These are phyloP conservation scores for Ochromonas danica DNA, from an alignment of 108 stramenopile genomes.

Conservation along the genomic window DNA sequence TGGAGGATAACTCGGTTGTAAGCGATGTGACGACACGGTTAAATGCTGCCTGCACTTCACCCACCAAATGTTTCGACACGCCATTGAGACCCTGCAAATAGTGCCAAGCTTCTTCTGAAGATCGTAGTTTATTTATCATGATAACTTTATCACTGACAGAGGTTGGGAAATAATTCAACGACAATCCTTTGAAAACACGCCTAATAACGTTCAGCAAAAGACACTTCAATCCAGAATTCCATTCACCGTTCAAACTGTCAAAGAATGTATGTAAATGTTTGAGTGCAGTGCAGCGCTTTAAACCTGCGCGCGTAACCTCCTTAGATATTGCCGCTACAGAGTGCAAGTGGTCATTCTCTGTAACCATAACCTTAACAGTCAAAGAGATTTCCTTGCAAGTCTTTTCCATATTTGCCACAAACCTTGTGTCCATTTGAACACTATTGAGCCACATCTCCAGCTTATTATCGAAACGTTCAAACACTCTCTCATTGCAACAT, in stretches of 20 bases:
- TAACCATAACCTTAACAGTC: neutral
- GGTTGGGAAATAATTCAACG: too few species aligned
- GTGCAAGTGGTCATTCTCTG: neutral
- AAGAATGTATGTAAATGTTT: neutral
- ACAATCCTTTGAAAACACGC: too few species aligned
- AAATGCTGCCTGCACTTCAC: neutral
- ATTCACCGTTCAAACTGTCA: neutral
- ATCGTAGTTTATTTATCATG: neutral
- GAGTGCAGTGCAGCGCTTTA: neutral
- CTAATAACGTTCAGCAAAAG: neutral
- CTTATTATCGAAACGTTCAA: neutral
- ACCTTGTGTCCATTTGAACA: neutral
- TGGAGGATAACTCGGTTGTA: neutral
- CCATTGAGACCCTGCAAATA: neutral
- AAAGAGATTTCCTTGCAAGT: neutral
- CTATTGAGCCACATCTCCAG: neutral
- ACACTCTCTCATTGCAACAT: neutral
- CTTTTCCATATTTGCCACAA: neutral
- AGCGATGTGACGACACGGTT: neutral
- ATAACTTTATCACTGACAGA: neutral
- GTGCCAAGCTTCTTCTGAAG: neutral
- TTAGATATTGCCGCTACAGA: too few species aligned
- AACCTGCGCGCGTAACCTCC: neutral
- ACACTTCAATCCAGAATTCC: neutral
- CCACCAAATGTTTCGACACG: neutral